Percentiles rank a stretch among this genome's conserved stretches.
Evolutionary conservation across 2,329 filamentous ascomycete genomes (phyloP).

Genomic region (Oidium heveae): DNA sequence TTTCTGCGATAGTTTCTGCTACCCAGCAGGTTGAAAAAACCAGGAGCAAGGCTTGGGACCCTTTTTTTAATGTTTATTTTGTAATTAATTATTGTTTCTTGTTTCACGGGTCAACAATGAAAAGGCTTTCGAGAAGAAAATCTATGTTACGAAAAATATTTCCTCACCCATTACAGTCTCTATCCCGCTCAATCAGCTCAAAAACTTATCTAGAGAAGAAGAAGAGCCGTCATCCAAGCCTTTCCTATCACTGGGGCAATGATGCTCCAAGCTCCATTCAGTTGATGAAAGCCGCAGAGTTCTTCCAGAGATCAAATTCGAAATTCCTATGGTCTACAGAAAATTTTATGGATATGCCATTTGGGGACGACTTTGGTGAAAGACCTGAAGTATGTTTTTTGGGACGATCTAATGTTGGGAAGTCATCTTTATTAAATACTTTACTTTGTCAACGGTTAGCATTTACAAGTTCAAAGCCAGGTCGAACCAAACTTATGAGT

Average conservation of each 20-base stretch:
- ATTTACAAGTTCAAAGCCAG: slow-evolving; percentile 31
- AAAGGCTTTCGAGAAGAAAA: no score
- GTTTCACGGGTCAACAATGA: no score
- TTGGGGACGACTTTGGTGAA: slow-evolving; percentile 20
- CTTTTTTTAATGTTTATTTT: no score
- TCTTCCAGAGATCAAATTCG: slow-evolving; percentile 22
- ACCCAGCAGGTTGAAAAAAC: no score
- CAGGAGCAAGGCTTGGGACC: no score
- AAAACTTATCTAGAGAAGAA: neutral
- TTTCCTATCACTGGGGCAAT: slow-evolving; percentile 26
- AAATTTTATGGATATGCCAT: slow-evolving; percentile 32
- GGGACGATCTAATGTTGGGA: slow-evolving; percentile 46
- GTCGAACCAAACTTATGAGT: slow-evolving; percentile 39
- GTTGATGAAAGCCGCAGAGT: slow-evolving; percentile 19
- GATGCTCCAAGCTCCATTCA: slow-evolving; percentile 18
- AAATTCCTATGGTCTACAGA: slow-evolving; percentile 32
- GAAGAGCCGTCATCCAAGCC: no score
- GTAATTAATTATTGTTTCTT: no score
- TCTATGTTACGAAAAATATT: no score
- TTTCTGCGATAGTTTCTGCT: no score
- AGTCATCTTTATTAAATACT: slow-evolving; percentile 40
- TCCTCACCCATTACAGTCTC: neutral
- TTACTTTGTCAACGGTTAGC: slow-evolving; percentile 27
- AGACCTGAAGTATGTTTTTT: slow-evolving; percentile 25
- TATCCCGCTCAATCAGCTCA: neutral